A percentile compares a stretch with the other conserved stretches of the same genome.
phyloP scores from a whole-genome alignment of 1,284 basidiomycete genomes.

The Boletellus deceptivus region DNA sequence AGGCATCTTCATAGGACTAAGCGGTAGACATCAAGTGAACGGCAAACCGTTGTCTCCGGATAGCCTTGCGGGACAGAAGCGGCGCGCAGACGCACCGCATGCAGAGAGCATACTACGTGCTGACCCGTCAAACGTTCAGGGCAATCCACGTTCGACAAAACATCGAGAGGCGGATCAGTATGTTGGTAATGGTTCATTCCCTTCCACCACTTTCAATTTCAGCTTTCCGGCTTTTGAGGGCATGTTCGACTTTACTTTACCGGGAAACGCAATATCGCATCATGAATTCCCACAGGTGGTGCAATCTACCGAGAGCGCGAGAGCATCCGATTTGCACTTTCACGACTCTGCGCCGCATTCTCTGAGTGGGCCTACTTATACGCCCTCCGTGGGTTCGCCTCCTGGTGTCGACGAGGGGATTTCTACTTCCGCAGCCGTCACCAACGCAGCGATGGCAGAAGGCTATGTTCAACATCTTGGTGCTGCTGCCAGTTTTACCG shows the following conservation, averaged over 20 bases:
- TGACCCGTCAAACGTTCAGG: conserved; percentile 64
- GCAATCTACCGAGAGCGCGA: conserved; percentile 27
- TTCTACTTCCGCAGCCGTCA: conserved; percentile 61
- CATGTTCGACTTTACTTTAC: conserved; percentile 52
- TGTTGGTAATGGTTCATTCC: conserved; percentile 56
- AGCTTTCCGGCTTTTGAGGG: conserved; percentile 68
- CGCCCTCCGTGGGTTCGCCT: conserved; percentile 39
- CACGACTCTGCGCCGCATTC: conserved; percentile 37
- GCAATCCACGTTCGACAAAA: conserved; percentile 27
- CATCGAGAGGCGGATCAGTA: conserved; percentile 36
- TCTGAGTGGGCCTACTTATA: conserved; percentile 38
- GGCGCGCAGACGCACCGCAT: conserved; percentile 72
- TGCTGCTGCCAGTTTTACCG: conserved; percentile 49
- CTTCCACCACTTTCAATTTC: conserved; percentile 76
- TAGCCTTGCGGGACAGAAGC: conserved; percentile 63
- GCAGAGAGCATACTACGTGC: conserved; percentile 72
- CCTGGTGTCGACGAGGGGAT: conserved; percentile 45
- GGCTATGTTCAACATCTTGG: conserved; percentile 58
- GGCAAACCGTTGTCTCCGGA: conserved; percentile 67
- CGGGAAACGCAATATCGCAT: conserved; percentile 28
- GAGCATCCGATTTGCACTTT: conserved; percentile 32
- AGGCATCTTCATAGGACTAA: conserved; percentile 54
- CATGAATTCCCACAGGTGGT: conserved; percentile 37
- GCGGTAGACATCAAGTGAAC: conserved; percentile 75
- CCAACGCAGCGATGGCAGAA: conserved; percentile 64